These are phyloP conservation scores for Luffa aegyptiaca DNA, from an alignment of 306 rosid species.

Conservation along the genomic window DNA sequence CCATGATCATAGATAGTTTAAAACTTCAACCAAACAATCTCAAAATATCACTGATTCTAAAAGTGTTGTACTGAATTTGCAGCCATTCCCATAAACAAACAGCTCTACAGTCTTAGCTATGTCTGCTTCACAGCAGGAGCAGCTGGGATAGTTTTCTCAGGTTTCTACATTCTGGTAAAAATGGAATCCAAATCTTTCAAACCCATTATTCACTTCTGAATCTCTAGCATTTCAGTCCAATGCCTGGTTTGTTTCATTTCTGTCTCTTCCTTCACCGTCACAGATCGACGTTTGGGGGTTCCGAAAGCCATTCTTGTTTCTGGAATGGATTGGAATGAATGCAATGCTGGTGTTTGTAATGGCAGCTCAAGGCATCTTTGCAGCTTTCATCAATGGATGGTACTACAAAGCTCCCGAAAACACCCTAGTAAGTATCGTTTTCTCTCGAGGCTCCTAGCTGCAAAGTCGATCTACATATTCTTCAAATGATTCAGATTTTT, in stretches of 20 bases:
- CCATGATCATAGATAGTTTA: neutral
- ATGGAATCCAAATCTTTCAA: neutral
- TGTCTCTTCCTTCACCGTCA: neutral
- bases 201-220: neutral
- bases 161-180: conserved; percentile 54
- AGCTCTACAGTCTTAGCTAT: conserved; percentile 80
- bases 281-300: conserved; percentile 81
- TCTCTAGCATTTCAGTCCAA: neutral
- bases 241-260: neutral
- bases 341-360: conserved; percentile 85
- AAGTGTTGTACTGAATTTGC: conserved; percentile 13
- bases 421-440: conserved; percentile 34
- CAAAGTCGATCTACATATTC: neutral
- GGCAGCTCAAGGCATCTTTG: conserved; percentile 86
- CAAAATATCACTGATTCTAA: neutral
- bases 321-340: conserved; percentile 95
- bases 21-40: neutral
- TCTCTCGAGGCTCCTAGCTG: neutral
- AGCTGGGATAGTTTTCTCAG: conserved; percentile 78
- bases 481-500: neutral
- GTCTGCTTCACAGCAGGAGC: conserved; percentile 86
- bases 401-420: conserved; percentile 37
- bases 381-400: conserved; percentile 88
- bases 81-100: conserved; percentile 88
- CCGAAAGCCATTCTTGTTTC: conserved; percentile 57